Evolutionary conservation across 2,329 filamentous ascomycete genomes (phyloP).

Genomic region (Bipolaris victoriae): DNA sequence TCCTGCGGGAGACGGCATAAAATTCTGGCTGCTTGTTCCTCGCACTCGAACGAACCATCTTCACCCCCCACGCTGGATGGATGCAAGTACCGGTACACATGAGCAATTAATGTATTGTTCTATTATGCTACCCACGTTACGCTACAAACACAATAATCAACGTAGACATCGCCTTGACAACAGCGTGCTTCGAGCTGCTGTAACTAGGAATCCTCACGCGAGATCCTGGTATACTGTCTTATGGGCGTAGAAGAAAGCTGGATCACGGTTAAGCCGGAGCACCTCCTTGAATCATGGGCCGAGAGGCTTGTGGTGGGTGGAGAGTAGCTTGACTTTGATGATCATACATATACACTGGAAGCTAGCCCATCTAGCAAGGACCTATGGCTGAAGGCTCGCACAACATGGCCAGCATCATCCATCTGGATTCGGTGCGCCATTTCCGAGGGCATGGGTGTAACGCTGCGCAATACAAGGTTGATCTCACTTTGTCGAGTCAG

Average conservation of each 20-base stretch:
- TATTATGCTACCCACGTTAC: conserved; percentile 4
- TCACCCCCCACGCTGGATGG: background rate
- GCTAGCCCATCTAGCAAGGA: background rate
- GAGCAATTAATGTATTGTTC: conserved; percentile 21
- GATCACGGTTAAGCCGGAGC: conserved; percentile 99
- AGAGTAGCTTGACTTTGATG: conserved; percentile 94
- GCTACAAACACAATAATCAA: conserved; percentile 9
- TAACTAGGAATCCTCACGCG: conserved; percentile 68
- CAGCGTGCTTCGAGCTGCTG: conserved; percentile 58
- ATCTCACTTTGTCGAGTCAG: background rate
- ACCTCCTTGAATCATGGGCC: conserved; percentile 79
- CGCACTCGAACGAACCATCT: background rate
- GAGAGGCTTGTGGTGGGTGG: conserved; percentile 86
- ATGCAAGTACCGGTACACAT: background rate
- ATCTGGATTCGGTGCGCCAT: background rate
- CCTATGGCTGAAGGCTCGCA: background rate
- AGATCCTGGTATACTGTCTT: conserved; percentile 81
- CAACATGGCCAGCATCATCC: background rate
- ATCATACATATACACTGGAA: conserved; percentile 66
- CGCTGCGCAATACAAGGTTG: background rate
- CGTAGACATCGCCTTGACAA: conserved; percentile 57
- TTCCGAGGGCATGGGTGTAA: background rate
- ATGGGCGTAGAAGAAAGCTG: conserved; percentile 71
- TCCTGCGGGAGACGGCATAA: conserved; percentile 28
- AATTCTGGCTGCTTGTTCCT: conserved; percentile 11